Base-by-base conservation (phyloP, 208 protist genomes). In the Novymonas esmeraldas region DNA sequence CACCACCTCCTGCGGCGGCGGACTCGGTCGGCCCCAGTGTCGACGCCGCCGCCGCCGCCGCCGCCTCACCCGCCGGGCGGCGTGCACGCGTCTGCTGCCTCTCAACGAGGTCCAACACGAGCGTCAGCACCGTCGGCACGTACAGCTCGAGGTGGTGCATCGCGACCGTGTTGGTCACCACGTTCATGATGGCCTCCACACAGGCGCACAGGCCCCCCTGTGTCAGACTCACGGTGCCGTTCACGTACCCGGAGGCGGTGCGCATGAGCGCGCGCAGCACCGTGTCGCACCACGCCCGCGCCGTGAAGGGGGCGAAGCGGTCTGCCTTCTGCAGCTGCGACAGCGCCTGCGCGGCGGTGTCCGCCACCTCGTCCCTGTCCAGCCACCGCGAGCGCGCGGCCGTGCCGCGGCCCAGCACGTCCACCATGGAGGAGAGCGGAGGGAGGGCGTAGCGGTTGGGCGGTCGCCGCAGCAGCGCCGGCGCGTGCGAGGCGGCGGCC, bases 171-270 rank as follows among this genome's bases (percentile, higher is more conserved):
- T 86, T 82, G n/a, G 75, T 77, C 48, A 94, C 33, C 46, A 94
- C 84, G 24, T 76, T 73, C 59, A 92, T 79, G 11, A 89, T 82
- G 34, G 79, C 78, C 45, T 71, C 70, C 38, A 94, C 33, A 58
- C 85, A 94, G 51, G 82, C 77, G 28, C 80, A 70, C 16, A 94
- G 66, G 29, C 85, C 89, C 18, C 86, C 89, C 58, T 82, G 73
- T 1, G 85, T 89, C 52, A 89, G 82, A 46, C 70, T 79, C 42
- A 83, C 68, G 51, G 85, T 83, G 54, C 76, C 72, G 51, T 79
- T 87, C 24, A 87, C 34, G 64, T 84, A 84, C 34, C 81, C 83
- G 1, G 79, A 84, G 28, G 86, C 64, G 51, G 83, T 82, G 36
- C 73, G 76, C 57, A 92, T 52, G 7, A 94, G 64, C 18, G 85